Evolutionary conservation across 495 filamentous ascomycete species (phyloP).

Genomic region (Poronia punctata): DNA sequence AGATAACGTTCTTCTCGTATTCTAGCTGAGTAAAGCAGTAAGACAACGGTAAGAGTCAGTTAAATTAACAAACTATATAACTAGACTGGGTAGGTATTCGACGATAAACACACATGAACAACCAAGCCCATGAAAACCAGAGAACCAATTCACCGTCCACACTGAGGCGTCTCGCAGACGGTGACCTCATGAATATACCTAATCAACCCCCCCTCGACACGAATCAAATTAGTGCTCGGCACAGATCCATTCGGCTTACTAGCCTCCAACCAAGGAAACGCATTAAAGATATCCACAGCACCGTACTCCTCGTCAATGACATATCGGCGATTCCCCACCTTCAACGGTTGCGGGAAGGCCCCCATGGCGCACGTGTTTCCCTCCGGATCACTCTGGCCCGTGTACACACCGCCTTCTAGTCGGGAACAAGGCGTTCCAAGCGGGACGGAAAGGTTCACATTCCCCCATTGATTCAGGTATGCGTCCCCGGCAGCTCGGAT

Average conservation of each 20-base stretch:
- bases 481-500: conserved; percentile 42
- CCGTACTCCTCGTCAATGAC: conserved; percentile 41
- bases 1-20: too few relatives aligned
- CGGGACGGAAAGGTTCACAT: conserved; percentile 36
- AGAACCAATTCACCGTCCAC: conserved; percentile 6
- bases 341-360: conserved; percentile 9
- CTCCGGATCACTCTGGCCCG: conserved; percentile 16
- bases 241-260: conserved; percentile 14
- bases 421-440: conserved; percentile 41
- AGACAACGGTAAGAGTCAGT: too few relatives aligned
- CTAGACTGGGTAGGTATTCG: too few relatives aligned
- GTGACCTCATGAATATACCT: conserved; percentile 35
- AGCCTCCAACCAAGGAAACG: conserved; percentile 33
- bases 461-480: conserved; percentile 37
- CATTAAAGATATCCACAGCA: conserved; percentile 33
- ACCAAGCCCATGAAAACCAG: too few relatives aligned
- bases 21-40: too few relatives aligned
- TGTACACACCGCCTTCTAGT: conserved; percentile 41
- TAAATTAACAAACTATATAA: too few relatives aligned
- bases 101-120: too few relatives aligned
- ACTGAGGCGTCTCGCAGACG: conserved; percentile 10
- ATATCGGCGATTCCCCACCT: conserved; percentile 27
- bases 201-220: conserved; percentile 31
- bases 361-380: conserved; percentile 32
- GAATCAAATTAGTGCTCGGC: conserved; percentile 15